Percentiles rank a stretch among this genome's conserved stretches.
These are phyloP conservation scores for Alternaria longipes DNA, from an alignment of 2,329 filamentous ascomycete species.

Conservation along the genomic window DNA sequence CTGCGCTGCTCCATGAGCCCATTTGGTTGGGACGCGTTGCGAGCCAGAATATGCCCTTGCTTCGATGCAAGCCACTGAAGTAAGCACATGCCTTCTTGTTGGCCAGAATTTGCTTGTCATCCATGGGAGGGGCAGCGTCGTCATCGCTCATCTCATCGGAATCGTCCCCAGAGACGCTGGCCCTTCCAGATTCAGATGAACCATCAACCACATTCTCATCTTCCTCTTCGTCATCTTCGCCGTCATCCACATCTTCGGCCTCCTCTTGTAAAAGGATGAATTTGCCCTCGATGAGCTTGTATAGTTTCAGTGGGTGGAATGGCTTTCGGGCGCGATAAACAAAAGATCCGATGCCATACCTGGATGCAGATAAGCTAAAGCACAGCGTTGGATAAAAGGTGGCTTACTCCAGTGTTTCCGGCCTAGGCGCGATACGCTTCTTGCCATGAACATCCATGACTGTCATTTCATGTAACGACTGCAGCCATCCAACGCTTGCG, in stretches of 20 bases:
- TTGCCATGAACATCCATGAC: constrained; percentile 64
- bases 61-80: constrained; percentile 67
- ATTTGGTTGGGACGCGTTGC: constrained; percentile 65
- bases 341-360: constrained; percentile 75
- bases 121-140: constrained; percentile 42
- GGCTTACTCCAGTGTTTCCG: constrained; percentile 72
- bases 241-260: constrained; percentile 44
- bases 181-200: constrained; percentile 24
- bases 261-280: constrained; percentile 56
- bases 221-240: constrained; percentile 19
- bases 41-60: constrained; percentile 69
- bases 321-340: constrained; percentile 68
- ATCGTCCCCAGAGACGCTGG: constrained; percentile 24
- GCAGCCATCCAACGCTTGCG: constrained; percentile 73
- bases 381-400: background rate
- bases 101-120: constrained; percentile 57
- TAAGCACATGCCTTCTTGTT: constrained; percentile 65
- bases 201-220: constrained; percentile 24
- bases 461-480: constrained; percentile 74
- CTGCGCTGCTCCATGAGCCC: constrained; percentile 71
- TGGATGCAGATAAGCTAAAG: constrained; percentile 23
- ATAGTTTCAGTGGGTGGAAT: constrained; percentile 54
- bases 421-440: constrained; percentile 69
- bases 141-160: constrained; percentile 42
- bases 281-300: constrained; percentile 54